Percentiles rank a stretch among this genome's conserved stretches.
Evolutionary conservation across 768 basidiomycete species (phyloP).

Genomic region (Xerocomellus dryophilus): DNA sequence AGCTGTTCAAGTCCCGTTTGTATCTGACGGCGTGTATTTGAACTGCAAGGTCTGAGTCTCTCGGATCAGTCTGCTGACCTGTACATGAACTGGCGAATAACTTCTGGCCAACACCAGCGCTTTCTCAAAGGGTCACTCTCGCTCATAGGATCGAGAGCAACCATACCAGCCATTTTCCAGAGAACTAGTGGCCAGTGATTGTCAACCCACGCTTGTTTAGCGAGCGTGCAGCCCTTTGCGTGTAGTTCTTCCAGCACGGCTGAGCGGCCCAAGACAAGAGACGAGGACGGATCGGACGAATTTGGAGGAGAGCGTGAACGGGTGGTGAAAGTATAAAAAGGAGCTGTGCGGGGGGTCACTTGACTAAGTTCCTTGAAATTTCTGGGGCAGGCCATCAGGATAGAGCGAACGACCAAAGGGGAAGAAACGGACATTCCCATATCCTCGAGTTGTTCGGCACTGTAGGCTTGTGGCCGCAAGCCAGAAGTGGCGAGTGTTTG

Average conservation of each 20-base stretch:
- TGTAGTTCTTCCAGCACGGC: conserved; percentile 57
- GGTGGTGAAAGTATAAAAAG: conserved; percentile 59
- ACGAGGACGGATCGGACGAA: conserved; percentile 14
- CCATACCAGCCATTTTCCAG: conserved; percentile 93
- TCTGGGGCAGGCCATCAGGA: conserved; percentile 34
- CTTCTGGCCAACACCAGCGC: conserved; percentile 82
- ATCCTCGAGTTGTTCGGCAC: conserved; percentile 40
- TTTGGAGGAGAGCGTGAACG: conserved; percentile 30
- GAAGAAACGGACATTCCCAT: conserved; percentile 49
- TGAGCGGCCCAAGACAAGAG: conserved; percentile 42
- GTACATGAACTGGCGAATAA: conserved; percentile 80
- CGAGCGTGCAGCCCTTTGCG: conserved; percentile 59
- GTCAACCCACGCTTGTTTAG: conserved; percentile 77
- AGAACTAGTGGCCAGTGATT: conserved; percentile 90
- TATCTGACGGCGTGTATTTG: conserved; percentile 56
- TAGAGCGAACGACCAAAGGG: background rate
- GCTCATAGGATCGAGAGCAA: conserved; percentile 63
- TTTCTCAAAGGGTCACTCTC: conserved; percentile 44
- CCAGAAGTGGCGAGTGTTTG: conserved; percentile 48
- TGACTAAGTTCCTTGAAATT: conserved; percentile 48
- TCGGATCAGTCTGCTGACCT: conserved; percentile 48
- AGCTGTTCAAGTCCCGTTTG: conserved; percentile 78
- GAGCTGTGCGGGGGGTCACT: conserved; percentile 53
- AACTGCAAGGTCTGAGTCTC: background rate
- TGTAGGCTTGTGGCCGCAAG: conserved; percentile 48